A percentile compares a stretch with the other conserved stretches of the same genome.
phyloP scores from a whole-genome alignment of 2,329 filamentous ascomycete species.

The Colletotrichum endophyticum region DNA sequence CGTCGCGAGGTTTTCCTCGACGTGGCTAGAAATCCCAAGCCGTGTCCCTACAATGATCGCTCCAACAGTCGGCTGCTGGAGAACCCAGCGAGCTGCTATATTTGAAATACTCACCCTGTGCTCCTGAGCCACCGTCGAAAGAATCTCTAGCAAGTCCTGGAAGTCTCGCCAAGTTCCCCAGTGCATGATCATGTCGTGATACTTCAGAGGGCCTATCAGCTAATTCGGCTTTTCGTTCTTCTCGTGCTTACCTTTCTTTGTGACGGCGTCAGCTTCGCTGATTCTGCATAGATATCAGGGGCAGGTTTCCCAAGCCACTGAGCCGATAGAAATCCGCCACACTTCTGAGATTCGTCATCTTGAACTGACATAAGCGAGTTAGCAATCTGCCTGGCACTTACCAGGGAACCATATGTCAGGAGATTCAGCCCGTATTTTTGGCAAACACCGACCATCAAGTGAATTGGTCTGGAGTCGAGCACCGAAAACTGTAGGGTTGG shows the following conservation, averaged over 20 bases:
- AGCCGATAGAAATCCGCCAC: background rate
- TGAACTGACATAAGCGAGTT: background rate
- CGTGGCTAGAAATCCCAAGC: background rate
- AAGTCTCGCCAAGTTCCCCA: constrained; percentile 1
- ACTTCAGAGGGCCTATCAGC: background rate
- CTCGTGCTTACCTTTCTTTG: background rate
- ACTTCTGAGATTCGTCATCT: background rate
- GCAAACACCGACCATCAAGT: background rate
- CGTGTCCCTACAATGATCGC: background rate
- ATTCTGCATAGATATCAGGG: background rate
- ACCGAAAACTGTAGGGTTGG: background rate
- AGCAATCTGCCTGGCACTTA: background rate
- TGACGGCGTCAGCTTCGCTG: background rate
- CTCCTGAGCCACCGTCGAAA: background rate
- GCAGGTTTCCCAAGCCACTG: background rate
- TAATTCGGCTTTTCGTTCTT: no score
- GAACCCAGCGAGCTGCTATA: background rate
- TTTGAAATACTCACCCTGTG: background rate
- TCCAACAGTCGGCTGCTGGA: background rate
- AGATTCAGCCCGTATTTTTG: background rate
- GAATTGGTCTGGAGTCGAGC: background rate
- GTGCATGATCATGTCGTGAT: background rate
- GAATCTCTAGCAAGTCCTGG: background rate
- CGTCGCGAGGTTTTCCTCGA: background rate
- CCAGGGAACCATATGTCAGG: background rate